Percentiles rank a stretch among this genome's conserved stretches.
Evolutionary conservation across 225 moss, liverwort and hornwort genomes (phyloP).

Genomic region (Straminergon stramineum): DNA sequence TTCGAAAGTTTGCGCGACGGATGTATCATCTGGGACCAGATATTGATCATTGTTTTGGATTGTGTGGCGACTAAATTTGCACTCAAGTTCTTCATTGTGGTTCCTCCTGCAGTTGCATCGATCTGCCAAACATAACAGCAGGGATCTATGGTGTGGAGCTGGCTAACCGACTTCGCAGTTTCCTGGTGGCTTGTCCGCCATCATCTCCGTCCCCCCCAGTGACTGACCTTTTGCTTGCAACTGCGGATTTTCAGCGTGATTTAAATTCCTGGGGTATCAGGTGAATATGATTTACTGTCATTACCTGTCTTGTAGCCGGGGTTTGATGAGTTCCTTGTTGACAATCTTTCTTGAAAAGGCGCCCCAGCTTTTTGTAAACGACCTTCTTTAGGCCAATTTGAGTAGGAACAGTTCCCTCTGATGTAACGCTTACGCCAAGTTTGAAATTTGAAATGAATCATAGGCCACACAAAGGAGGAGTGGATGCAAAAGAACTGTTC

Average conservation of each 20-base stretch:
- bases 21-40: neutral
- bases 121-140: slow-evolving; percentile 51
- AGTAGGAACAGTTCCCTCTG: neutral
- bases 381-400: neutral
- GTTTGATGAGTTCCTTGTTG: neutral
- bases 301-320: neutral
- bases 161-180: slow-evolving; percentile 34
- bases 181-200: slow-evolving; percentile 46
- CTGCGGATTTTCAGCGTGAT: slow-evolving; percentile 88
- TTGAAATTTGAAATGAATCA: neutral
- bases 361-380: neutral
- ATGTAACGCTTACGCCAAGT: neutral
- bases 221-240: slow-evolving; percentile 77
- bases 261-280: slow-evolving; percentile 76
- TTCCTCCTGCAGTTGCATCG: slow-evolving; percentile 36
- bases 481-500: slow-evolving; percentile 85
- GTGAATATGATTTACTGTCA: slow-evolving; percentile 1
- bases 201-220: slow-evolving; percentile 72
- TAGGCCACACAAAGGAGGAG: slow-evolving; percentile 73
- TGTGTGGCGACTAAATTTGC: neutral
- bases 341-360: neutral
- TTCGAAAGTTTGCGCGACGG: neutral
- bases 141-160: slow-evolving; percentile 37
- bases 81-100: neutral
- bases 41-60: neutral